Evolutionary conservation across 1,284 basidiomycete genomes (phyloP).

Genomic region (Malassezia restricta): DNA sequence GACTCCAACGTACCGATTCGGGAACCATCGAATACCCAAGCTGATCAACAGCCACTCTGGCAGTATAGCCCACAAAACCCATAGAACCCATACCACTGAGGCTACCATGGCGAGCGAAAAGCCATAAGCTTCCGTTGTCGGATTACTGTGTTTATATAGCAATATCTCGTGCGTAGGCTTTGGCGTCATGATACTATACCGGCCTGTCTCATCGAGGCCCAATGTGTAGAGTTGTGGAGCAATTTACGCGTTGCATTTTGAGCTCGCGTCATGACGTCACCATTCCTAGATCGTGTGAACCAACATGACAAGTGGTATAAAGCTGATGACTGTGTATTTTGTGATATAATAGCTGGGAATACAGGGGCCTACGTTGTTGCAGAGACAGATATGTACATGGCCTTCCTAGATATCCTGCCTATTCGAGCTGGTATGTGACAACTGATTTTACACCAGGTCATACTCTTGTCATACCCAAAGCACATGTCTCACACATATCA

Average conservation of each 20-base stretch:
- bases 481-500: not conserved
- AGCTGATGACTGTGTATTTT: slow-evolving; percentile 3
- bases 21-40: slow-evolving; percentile 22
- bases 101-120: slow-evolving; percentile 20
- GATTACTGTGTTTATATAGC: slow-evolving; percentile 9
- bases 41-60: slow-evolving; percentile 15
- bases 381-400: slow-evolving; percentile 2
- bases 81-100: slow-evolving; percentile 15
- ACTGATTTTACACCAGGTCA: slow-evolving; percentile 1
- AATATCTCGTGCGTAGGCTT: too few relatives aligned
- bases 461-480: slow-evolving; percentile 9
- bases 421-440: slow-evolving; percentile 11
- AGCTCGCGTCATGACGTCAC: slow-evolving; percentile 5
- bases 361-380: slow-evolving; percentile 7
- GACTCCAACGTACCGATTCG: slow-evolving; percentile 12
- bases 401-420: slow-evolving; percentile 11
- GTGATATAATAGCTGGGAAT: slow-evolving; percentile 2
- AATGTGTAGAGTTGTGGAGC: not conserved
- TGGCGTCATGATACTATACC: not conserved
- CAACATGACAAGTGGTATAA: not conserved
- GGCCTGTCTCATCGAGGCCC: not conserved
- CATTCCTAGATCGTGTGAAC: slow-evolving; percentile 2
- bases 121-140: slow-evolving; percentile 17
- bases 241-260: not conserved
- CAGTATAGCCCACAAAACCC: slow-evolving; percentile 17